These are phyloP conservation scores for Begonia loranthoides DNA, from an alignment of 306 rosid genomes.

Conservation along the genomic window DNA sequence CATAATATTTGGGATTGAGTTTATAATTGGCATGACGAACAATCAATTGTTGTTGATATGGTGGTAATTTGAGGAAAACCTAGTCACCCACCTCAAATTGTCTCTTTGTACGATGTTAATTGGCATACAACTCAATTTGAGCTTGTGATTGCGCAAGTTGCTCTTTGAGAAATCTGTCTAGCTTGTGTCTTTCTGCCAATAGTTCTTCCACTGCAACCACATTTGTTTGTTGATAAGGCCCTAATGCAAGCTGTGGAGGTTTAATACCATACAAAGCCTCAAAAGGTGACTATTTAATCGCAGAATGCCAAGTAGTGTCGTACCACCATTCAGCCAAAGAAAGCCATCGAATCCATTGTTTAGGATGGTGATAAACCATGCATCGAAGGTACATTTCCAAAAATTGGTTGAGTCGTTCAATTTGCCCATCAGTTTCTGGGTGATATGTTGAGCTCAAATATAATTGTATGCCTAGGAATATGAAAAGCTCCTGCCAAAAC, in stretches of 20 bases:
- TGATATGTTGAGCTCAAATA: not conserved
- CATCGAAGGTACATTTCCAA: slow-evolving; percentile 1
- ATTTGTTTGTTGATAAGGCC: not conserved
- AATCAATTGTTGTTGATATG: too few relatives aligned
- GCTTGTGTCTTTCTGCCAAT: not conserved
- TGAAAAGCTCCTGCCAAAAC: not conserved
- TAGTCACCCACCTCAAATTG: too few relatives aligned
- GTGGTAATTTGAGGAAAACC: too few relatives aligned
- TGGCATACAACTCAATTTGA: too few relatives aligned
- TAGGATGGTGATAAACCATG: not conserved
- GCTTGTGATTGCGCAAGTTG: too few relatives aligned
- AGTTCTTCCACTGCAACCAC: not conserved
- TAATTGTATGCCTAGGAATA: not conserved
- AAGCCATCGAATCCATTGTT: not conserved
- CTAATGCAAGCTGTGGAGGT: not conserved
- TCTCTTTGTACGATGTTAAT: too few relatives aligned
- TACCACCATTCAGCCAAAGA: slow-evolving; percentile 1
- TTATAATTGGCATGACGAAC: too few relatives aligned
- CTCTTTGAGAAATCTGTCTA: not conserved
- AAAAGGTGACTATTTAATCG: not conserved
- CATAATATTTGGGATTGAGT: too few relatives aligned
- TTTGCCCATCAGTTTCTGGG: slow-evolving; percentile 3
- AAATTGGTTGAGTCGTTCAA: not conserved
- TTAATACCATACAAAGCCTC: not conserved
- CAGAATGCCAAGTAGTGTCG: not conserved